phyloP scores from a whole-genome alignment of 108 stramenopile genomes.

The Stephanodiscus minutulus region DNA sequence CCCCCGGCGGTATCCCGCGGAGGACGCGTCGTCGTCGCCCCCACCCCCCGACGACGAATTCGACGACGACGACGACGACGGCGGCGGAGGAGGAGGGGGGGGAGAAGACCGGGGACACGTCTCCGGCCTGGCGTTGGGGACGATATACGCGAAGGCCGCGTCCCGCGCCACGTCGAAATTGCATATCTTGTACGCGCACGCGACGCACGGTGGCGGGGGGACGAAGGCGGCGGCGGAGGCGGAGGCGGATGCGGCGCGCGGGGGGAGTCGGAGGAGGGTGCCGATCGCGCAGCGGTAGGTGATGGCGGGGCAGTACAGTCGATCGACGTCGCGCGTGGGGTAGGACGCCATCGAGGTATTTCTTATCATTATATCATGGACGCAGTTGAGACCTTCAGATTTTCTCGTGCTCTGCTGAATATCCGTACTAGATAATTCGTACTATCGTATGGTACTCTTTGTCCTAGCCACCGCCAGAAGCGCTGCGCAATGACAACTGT shows the following conservation, averaged over 20 bases:
- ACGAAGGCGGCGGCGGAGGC: neutral
- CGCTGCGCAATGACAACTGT: too few relatives aligned
- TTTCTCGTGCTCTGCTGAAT: too few relatives aligned
- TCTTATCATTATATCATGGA: too few relatives aligned
- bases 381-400: too few relatives aligned
- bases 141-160: conserved; percentile 48
- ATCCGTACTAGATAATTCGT: too few relatives aligned
- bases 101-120: conserved; percentile 57
- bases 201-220: conserved; percentile 51
- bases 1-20: conserved; percentile 60
- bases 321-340: conserved; percentile 33
- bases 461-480: too few relatives aligned
- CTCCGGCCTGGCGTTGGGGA: conserved; percentile 84
- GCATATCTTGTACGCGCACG: conserved; percentile 88
- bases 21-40: neutral
- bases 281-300: conserved; percentile 44
- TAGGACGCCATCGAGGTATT: conserved; percentile 5
- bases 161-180: conserved; percentile 82
- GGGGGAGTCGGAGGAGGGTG: neutral
- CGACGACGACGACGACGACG: too few relatives aligned
- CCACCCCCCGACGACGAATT: neutral
- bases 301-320: conserved; percentile 25
- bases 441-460: too few relatives aligned
- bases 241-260: neutral
- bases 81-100: too few relatives aligned